Percentiles rank a stretch among this genome's conserved stretches.
phyloP scores from a whole-genome alignment of 2,329 filamentous ascomycete genomes.

The Cytospora piceae region DNA sequence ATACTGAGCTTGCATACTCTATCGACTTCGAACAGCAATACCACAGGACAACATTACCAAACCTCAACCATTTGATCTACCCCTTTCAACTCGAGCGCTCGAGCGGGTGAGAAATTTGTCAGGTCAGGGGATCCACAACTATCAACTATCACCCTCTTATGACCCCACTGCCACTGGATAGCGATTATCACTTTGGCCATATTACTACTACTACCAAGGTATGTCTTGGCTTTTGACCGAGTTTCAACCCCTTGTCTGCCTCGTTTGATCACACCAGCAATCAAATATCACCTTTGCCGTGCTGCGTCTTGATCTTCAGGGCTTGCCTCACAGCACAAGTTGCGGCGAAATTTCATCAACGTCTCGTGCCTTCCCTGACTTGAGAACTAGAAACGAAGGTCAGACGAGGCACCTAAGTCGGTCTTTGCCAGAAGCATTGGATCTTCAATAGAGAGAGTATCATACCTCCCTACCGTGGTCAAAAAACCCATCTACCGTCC shows the following conservation, averaged over 20 bases:
- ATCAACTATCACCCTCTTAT: constrained; percentile 10
- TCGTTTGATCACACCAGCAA: background rate
- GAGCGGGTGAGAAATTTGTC: constrained; percentile 22
- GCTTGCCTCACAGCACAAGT: background rate
- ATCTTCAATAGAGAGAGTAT: background rate
- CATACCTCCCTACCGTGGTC: background rate
- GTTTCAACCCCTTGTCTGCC: background rate
- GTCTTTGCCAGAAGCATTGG: background rate
- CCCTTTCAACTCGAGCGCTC: background rate
- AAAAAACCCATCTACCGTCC: background rate
- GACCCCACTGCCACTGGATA: constrained; percentile 16
- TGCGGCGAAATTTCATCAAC: background rate
- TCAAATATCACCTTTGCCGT: background rate
- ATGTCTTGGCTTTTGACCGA: background rate
- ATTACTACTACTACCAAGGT: background rate
- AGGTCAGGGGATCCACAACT: constrained; percentile 18
- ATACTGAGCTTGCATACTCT: background rate
- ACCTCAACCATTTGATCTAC: background rate
- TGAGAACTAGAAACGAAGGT: background rate
- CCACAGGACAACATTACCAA: background rate
- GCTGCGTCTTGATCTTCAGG: background rate
- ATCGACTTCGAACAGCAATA: background rate
- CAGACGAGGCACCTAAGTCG: background rate
- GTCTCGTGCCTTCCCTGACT: background rate
- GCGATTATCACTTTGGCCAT: background rate